A percentile compares a stretch with the other conserved stretches of the same genome.
phyloP scores from a whole-genome alignment of 2,329 filamentous ascomycete genomes.

The Cordyceps cicadae region DNA sequence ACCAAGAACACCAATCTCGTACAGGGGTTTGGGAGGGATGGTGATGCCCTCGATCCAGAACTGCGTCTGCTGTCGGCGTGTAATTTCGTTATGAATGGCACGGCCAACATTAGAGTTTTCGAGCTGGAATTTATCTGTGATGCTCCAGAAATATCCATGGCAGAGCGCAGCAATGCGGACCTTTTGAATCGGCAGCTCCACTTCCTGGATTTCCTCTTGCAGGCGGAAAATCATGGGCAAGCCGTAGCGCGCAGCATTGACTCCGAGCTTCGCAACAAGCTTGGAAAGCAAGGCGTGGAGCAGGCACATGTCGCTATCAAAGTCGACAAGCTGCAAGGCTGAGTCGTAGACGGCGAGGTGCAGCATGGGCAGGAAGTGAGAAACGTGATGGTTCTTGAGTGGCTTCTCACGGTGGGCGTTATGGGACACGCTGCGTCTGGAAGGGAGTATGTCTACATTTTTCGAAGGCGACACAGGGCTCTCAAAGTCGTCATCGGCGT shows the following conservation, averaged over 20 bases:
- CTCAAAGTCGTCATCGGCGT: constrained; percentile 45
- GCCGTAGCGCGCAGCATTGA: constrained; percentile 71
- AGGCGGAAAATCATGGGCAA: constrained; percentile 83
- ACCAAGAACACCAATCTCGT: constrained; percentile 50
- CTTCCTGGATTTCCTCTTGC: constrained; percentile 70
- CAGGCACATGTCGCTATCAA: constrained; percentile 65
- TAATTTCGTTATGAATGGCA: constrained; percentile 68
- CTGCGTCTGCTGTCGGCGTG: constrained; percentile 60
- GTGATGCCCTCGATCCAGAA: constrained; percentile 73
- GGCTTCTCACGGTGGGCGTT: constrained; percentile 54
- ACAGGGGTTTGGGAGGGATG: constrained; percentile 58
- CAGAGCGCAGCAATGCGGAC: constrained; percentile 76
- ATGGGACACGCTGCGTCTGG: constrained; percentile 60
- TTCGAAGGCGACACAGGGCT: constrained; percentile 37
- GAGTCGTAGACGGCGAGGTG: constrained; percentile 89
- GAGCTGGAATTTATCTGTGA: constrained; percentile 71
- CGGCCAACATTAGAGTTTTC: constrained; percentile 60
- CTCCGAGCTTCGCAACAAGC: constrained; percentile 67
- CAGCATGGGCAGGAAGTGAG: constrained; percentile 72
- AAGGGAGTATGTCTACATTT: constrained; percentile 32
- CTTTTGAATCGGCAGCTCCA: constrained; percentile 60
- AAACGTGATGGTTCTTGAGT: constrained; percentile 40
- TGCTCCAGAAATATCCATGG: constrained; percentile 78
- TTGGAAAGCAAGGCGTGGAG: constrained; percentile 69
- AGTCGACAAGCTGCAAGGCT: constrained; percentile 63